phyloP scores from a whole-genome alignment of 345 rosid species.

The Melastoma malabathricum region DNA sequence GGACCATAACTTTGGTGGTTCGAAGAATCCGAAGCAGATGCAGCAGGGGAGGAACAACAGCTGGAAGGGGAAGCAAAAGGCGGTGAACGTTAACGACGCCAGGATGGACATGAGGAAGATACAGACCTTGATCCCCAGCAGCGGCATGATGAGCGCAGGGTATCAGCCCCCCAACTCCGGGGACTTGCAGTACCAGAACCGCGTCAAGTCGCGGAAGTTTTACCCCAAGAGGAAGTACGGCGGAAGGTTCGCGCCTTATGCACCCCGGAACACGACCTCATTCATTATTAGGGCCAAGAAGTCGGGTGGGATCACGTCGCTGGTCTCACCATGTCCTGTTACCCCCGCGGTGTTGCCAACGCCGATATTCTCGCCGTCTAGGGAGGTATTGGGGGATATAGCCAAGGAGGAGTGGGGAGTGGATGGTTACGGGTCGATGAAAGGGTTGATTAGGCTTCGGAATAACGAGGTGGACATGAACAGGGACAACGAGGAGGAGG shows the following conservation, averaged over 20 bases:
- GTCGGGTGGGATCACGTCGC: conserved; percentile 80
- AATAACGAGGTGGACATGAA: conserved; percentile 47
- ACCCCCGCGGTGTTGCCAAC: conserved; percentile 84
- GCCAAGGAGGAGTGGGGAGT: conserved; percentile 99
- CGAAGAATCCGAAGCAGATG: conserved; percentile 5
- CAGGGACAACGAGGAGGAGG: conserved; percentile 41
- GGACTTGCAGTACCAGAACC: conserved; percentile 72
- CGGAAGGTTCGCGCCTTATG: conserved; percentile 71
- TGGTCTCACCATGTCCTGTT: conserved; percentile 90
- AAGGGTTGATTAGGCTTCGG: conserved; percentile 75
- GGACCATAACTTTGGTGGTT: conserved; percentile 6
- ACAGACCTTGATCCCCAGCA: conserved; percentile 12
- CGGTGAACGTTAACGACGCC: conserved; percentile 1
- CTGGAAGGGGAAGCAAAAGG: conserved; percentile 68
- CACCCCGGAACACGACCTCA: conserved; percentile 86
- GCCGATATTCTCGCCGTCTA: conserved; percentile 70
- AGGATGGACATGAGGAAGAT: conserved; percentile 14
- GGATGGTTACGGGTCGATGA: conserved; percentile 99
- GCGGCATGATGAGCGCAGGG: conserved; percentile 16
- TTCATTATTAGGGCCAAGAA: conserved; percentile 85
- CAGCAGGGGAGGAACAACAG: conserved; percentile 21
- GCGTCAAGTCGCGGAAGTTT: conserved; percentile 60
- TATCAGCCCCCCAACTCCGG: conserved; percentile 73
- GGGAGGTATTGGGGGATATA: conserved; percentile 88
- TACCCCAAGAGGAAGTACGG: conserved; percentile 52